Evolutionary conservation across 139 green algal species (phyloP), one percentile per base, ranked within the genome.

Genomic region (Auxenochlorella pyrenoidosa): DNA sequence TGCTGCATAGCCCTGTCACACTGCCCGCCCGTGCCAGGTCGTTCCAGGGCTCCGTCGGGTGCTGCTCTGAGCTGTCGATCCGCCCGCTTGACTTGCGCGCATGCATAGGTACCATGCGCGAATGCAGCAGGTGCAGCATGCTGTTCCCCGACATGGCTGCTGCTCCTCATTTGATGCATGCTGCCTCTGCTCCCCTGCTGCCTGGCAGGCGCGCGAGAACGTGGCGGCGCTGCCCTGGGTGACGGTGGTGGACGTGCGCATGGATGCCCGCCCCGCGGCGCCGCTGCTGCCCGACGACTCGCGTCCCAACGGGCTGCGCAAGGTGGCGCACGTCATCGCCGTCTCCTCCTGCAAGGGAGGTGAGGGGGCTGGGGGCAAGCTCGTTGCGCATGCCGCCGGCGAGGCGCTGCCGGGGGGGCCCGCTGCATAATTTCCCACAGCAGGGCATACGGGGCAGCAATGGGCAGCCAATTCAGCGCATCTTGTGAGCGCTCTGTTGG

Each of bases 271-370:
- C 87, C 93, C 97, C 22, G 75, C 91, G 2, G 78, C 90, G 80
- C 95, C 96, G 16, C 78, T 98, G 58, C 79, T 91, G 77, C 90
- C 94, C 8, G 90, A 95, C 22, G 90, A 92, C 18, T 92, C 91
- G 21, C 93, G 96, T 10, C 93, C 95, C 6, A 95, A 94, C 3
- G 96, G 96, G 3, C 93, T 99, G 75, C 63, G 72, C 72, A 86
- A 86, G 18, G 97, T 99, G 68, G 79, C 87, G 15, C 95, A 99
- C 92, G 94, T 99, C 89, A 98, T 99, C 66, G 97, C 97, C 43
- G 93, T 94, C 36, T 95, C 92, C 43, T 92, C 87, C 82, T 96
- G 91, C 90, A 96, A 95, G 83, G 93, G 93, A 79, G 96, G 97
- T 87, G 95, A 72, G 98, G 97, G 3, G 3, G 24, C 40, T 24